These are phyloP conservation scores for Prunus fruticosa DNA, from an alignment of 306 rosid genomes.

Conservation along the genomic window DNA sequence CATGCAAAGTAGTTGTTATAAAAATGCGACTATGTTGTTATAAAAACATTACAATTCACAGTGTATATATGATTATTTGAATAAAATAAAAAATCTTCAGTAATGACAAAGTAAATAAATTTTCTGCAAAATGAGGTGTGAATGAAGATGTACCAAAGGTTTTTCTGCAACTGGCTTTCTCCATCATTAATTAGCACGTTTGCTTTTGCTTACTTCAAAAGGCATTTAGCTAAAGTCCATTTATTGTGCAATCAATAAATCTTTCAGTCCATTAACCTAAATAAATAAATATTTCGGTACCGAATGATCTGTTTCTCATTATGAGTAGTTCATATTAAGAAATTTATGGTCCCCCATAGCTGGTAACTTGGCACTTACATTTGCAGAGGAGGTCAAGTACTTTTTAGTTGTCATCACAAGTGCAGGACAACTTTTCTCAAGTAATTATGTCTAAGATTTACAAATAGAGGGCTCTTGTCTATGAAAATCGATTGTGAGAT, in stretches of 20 bases:
- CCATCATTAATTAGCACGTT: constrained; percentile 26
- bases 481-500: no score
- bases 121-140: not conserved
- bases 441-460: not conserved
- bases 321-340: not conserved
- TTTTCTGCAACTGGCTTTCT: not conserved
- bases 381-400: constrained; percentile 5
- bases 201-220: constrained; percentile 29
- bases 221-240: constrained; percentile 26
- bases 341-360: not conserved
- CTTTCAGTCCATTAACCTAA: not conserved
- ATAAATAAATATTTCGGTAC: not conserved
- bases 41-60: not conserved
- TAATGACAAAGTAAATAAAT: not conserved
- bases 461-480: no score
- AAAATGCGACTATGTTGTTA: not conserved
- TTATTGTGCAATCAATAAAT: constrained; percentile 25
- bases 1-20: not conserved
- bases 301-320: constrained; percentile 40
- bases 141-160: no score
- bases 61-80: not conserved
- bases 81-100: not conserved
- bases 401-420: constrained; percentile 41
- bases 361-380: not conserved
- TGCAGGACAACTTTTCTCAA: not conserved